Conservation (phyloP, 192 early-diverging fungal species). For the Backusella luteola region DNA sequence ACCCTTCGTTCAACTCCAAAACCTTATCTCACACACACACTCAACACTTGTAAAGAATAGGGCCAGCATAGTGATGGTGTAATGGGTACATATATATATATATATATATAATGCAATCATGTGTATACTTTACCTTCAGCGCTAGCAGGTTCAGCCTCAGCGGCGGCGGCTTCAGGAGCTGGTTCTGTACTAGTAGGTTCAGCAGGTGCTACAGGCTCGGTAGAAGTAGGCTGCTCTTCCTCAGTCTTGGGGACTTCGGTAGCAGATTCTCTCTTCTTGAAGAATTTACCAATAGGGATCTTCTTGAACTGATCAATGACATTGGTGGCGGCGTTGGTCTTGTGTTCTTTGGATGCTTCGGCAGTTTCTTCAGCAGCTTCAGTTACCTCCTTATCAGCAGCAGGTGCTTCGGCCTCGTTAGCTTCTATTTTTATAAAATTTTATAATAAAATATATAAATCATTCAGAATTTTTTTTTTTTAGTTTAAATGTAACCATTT, state of each 20-base stretch:
- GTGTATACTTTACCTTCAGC: conserved; percentile 2
- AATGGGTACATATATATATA: neutral
- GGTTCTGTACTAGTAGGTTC: neutral
- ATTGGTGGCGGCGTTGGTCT: neutral
- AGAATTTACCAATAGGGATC: conserved; percentile 21
- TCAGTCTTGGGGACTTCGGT: neutral
- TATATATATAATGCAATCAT: neutral
- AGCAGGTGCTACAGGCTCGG: neutral
- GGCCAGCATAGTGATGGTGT: neutral
- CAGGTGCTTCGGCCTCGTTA: neutral
- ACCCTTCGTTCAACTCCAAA: neutral
- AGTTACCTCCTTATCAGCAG: conserved; percentile 7
- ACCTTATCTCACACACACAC: neutral
- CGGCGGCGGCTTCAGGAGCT: conserved; percentile 5
- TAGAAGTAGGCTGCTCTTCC: neutral
- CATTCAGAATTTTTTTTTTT: neutral
- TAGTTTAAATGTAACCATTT: neutral
- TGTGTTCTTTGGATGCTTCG: conserved; percentile 13
- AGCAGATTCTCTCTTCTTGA: conserved; percentile 19
- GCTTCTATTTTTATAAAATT: neutral
- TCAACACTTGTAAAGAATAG: neutral
- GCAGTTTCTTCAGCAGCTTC: conserved; percentile 16
- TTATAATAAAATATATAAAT: neutral
- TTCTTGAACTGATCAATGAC: conserved; percentile 29
- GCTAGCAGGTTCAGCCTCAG: neutral